Conservation (phyloP, 352 stramenopile species). For the Globisporangium middletonii region DNA sequence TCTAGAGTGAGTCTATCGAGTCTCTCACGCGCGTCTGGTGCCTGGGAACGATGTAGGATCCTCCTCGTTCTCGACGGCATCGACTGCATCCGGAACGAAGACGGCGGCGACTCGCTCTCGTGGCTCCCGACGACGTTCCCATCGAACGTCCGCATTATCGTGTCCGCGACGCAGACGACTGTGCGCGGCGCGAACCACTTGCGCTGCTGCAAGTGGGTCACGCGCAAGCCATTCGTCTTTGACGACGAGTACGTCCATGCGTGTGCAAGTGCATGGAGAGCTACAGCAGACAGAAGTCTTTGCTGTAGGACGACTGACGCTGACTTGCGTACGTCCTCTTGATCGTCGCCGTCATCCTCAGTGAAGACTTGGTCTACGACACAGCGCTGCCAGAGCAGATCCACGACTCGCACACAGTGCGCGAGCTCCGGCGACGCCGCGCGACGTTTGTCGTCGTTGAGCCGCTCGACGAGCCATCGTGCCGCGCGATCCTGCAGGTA, state of each 20-base stretch:
- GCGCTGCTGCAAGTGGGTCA: constrained; percentile 30
- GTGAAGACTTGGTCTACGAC: constrained; percentile 66
- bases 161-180: constrained; percentile 48
- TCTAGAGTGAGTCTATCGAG: background rate
- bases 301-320: background rate
- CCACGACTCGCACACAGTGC: constrained; percentile 64
- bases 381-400: constrained; percentile 28
- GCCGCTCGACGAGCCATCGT: constrained; percentile 59
- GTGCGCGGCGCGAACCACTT: constrained; percentile 23
- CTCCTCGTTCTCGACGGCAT: constrained; percentile 77
- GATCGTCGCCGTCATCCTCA: constrained; percentile 4
- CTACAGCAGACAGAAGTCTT: too few relatives aligned
- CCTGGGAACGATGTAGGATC: constrained; percentile 31
- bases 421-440: constrained; percentile 58
- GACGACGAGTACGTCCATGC: constrained; percentile 46
- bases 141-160: constrained; percentile 59
- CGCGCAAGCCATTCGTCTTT: constrained; percentile 47
- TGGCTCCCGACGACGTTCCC: constrained; percentile 76
- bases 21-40: too few relatives aligned
- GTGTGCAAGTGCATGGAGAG: background rate
- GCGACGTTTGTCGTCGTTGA: constrained; percentile 63
- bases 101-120: constrained; percentile 79
- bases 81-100: constrained; percentile 73
- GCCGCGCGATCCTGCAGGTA: constrained; percentile 53
- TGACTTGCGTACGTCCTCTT: background rate